Conservation (phyloP, 1,139 yeast genomes). For the Sporopachydermia cereana region DNA sequence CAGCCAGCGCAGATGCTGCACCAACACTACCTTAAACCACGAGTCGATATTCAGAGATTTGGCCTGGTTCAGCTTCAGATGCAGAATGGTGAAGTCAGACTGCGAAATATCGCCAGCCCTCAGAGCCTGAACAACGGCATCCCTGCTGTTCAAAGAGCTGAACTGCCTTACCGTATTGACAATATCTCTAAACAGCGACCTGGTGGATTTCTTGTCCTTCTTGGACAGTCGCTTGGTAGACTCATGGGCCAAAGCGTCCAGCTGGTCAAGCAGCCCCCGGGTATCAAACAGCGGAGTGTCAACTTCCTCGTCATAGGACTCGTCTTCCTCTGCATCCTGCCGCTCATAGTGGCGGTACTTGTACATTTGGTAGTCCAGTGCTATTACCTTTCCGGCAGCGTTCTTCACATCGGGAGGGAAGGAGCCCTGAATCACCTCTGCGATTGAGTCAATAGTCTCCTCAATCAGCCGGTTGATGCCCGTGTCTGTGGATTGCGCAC, state of each 20-base stretch:
- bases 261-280: slow-evolving; percentile 33
- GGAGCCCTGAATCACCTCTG: slow-evolving; percentile 18
- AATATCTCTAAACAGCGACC: slow-evolving; percentile 54
- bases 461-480: slow-evolving; percentile 19
- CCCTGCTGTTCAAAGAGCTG: slow-evolving; percentile 31
- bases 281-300: slow-evolving; percentile 51
- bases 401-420: slow-evolving; percentile 17
- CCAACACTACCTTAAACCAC: slow-evolving; percentile 54
- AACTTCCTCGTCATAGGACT: slow-evolving; percentile 26
- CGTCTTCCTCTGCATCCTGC: slow-evolving; percentile 23
- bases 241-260: slow-evolving; percentile 38
- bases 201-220: slow-evolving; percentile 48
- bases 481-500: slow-evolving; percentile 12
- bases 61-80: slow-evolving; percentile 42
- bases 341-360: slow-evolving; percentile 26
- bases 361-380: slow-evolving; percentile 48
- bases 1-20: slow-evolving; percentile 59
- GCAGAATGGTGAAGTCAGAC: slow-evolving; percentile 35
- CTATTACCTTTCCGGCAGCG: slow-evolving; percentile 53
- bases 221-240: slow-evolving; percentile 48
- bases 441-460: slow-evolving; percentile 19
- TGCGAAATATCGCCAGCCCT: slow-evolving; percentile 16
- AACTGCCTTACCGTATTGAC: slow-evolving; percentile 37
- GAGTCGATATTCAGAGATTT: slow-evolving; percentile 49
- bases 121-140: slow-evolving; percentile 17